Percentiles rank a stretch among this genome's conserved stretches.
phyloP scores from a whole-genome alignment of 1,284 basidiomycete species.

The Cryptococcus jaspeensis region DNA sequence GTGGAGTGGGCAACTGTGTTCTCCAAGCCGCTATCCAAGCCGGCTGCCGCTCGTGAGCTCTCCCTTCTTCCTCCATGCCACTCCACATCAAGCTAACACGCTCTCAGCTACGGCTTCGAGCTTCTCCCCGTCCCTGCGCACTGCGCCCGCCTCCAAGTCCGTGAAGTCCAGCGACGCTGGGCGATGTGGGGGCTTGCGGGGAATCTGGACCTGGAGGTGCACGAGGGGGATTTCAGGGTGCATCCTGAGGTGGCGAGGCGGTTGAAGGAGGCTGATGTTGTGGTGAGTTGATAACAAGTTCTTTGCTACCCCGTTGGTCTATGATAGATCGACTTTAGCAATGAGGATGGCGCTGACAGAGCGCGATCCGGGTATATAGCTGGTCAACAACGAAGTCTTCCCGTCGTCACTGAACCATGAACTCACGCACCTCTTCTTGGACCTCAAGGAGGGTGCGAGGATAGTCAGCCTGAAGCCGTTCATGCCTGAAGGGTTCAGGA shows the following conservation, averaged over 20 bases:
- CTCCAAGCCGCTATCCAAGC: slow-evolving; percentile 58
- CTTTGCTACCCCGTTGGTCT: neutral
- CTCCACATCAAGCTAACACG: neutral
- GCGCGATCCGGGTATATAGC: slow-evolving; percentile 11
- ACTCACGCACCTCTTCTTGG: slow-evolving; percentile 57
- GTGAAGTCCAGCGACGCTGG: slow-evolving; percentile 55
- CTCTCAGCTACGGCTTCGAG: slow-evolving; percentile 58
- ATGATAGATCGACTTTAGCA: neutral
- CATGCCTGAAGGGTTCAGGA: slow-evolving; percentile 54
- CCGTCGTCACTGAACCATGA: slow-evolving; percentile 56
- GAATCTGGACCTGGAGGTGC: slow-evolving; percentile 50
- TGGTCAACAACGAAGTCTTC: slow-evolving; percentile 60
- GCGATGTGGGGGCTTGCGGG: slow-evolving; percentile 55
- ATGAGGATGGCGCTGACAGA: slow-evolving; percentile 4
- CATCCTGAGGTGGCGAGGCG: slow-evolving; percentile 41
- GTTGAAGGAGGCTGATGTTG: slow-evolving; percentile 55
- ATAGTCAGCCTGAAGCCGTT: slow-evolving; percentile 59
- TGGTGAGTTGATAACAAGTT: slow-evolving; percentile 40
- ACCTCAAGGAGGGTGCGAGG: slow-evolving; percentile 56
- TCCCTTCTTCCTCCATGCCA: neutral
- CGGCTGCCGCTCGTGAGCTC: slow-evolving; percentile 44
- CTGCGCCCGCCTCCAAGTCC: slow-evolving; percentile 54
- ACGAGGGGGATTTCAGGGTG: slow-evolving; percentile 56
- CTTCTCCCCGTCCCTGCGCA: slow-evolving; percentile 54
- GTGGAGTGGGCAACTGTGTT: slow-evolving; percentile 59